Percentiles rank a stretch among this genome's conserved stretches.
These are phyloP conservation scores for Puccinia brachypodii DNA, from an alignment of 1,284 basidiomycete genomes.

Conservation along the genomic window DNA sequence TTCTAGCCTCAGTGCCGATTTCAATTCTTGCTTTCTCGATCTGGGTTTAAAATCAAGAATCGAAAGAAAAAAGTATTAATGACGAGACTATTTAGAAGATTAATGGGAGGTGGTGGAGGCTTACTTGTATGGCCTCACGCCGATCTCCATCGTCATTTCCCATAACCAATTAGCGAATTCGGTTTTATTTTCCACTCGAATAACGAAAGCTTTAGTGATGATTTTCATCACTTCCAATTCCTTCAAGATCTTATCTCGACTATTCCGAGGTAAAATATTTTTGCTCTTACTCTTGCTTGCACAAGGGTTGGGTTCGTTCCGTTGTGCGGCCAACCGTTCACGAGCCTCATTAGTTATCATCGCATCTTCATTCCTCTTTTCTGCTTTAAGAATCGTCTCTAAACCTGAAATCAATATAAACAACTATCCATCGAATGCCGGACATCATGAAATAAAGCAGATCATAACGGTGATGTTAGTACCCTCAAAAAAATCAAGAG, in stretches of 20 bases:
- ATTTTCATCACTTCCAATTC: slow-evolving; percentile 39
- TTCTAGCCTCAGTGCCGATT: slow-evolving; percentile 31
- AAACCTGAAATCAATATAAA: slow-evolving; percentile 38
- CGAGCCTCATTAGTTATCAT: neutral
- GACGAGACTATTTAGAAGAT: too few relatives aligned
- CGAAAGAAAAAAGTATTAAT: too few relatives aligned
- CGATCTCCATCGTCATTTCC: slow-evolving; percentile 41
- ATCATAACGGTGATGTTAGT: neutral
- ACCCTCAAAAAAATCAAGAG: too few relatives aligned
- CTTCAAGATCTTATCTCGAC: slow-evolving; percentile 18
- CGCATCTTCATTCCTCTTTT: neutral
- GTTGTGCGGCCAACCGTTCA: neutral
- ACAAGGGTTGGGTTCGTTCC: neutral
- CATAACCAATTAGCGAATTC: slow-evolving; percentile 40
- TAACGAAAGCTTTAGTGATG: slow-evolving; percentile 14
- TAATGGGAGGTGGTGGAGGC: neutral
- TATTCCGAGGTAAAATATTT: neutral
- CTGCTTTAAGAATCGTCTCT: slow-evolving; percentile 24
- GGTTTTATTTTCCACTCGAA: slow-evolving; percentile 24
- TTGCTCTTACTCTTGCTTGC: neutral
- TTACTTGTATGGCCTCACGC: slow-evolving; percentile 37
- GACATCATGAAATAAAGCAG: neutral
- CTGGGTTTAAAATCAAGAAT: neutral
- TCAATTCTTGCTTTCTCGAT: slow-evolving; percentile 32
- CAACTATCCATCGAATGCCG: neutral